Evolutionary conservation across 306 rosid genomes (phyloP), one percentile per base, ranked within the genome.

Genomic region (Delonix regia): DNA sequence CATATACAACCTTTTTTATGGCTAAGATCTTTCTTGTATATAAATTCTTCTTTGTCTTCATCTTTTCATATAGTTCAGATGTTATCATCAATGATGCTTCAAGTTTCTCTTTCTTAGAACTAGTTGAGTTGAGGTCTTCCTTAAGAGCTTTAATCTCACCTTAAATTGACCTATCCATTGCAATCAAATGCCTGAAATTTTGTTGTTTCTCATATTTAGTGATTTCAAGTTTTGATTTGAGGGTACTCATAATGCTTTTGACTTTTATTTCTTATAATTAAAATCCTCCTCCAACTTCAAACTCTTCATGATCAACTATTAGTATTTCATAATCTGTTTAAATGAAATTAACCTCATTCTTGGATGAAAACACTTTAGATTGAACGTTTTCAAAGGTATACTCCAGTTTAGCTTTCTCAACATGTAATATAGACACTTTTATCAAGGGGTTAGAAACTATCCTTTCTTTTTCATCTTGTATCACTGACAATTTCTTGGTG

Each of bases 61-160:
- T 71, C 78, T 91, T 85, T 74, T 91, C 91, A 76, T 81, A 81
- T 27, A 82, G 85, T 77, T 78, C 82, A 76, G 88, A 84, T 28
- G 76, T 66, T 62, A 49, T 48, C 41, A 19, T 21, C 75, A 87
- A 69, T 28, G 91, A 87, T 67, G 86, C 75, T 79, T 89, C 82
- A 25, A 91, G 83, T 51, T 81, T 81, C 79, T 84, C 85, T 18
- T 77, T 89, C 80, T 89, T 85, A 33, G 74, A 74, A 70, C 82
- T 83, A 53, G 82, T 67, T 71, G 75, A 76, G 7, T 47, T 19
- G 77, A 86, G 87, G 45, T 84, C 87, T 55, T 74, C 83, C 83
- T 86, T 79, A 72, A 87, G 87, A 61, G 73, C 85, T 75, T 56
- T 48, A 55, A 83, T 75, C 69, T 89, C 86, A 68, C 79, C 79